A percentile compares a stretch with the other conserved stretches of the same genome.
Conservation (phyloP, 1,284 basidiomycete species). For the Kwoniella shivajii region DNA sequence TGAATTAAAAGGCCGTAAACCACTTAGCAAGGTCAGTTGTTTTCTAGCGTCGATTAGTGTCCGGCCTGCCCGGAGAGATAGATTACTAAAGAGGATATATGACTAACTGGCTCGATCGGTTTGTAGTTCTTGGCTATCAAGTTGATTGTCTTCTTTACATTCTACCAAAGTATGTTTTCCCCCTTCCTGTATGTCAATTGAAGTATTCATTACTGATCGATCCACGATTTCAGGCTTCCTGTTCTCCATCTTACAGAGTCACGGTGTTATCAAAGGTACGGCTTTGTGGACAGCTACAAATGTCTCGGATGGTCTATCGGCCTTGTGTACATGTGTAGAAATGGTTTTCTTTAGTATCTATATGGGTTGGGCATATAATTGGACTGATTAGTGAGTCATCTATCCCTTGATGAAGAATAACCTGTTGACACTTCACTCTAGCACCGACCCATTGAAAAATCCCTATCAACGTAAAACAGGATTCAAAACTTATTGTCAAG, state of each 20-base stretch:
- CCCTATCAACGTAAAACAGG: constrained; percentile 20
- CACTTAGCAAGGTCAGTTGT: constrained; percentile 67
- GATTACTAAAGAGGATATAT: no score
- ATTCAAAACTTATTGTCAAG: constrained; percentile 43
- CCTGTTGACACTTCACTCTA: not conserved
- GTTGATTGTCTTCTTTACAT: constrained; percentile 71
- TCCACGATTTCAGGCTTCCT: constrained; percentile 31
- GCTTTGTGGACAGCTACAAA: constrained; percentile 66
- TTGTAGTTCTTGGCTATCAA: constrained; percentile 40
- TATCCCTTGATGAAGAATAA: not conserved
- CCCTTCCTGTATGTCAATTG: not conserved
- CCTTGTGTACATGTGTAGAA: constrained; percentile 80
- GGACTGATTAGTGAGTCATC: constrained; percentile 63
- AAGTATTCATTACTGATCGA: not conserved
- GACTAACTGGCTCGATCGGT: no score
- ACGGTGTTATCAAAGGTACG: constrained; percentile 60
- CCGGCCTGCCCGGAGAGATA: no score
- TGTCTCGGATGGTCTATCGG: constrained; percentile 76
- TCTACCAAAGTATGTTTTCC: constrained; percentile 45
- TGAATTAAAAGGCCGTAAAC: constrained; percentile 71
- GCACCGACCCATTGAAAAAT: constrained; percentile 27
- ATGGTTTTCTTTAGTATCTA: constrained; percentile 78
- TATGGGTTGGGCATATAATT: constrained; percentile 77
- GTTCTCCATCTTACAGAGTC: constrained; percentile 48
- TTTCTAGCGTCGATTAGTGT: no score